A percentile compares a stretch with the other conserved stretches of the same genome.
These are phyloP conservation scores for Lentinula guzmanii DNA, from an alignment of 768 basidiomycete species.

Conservation along the genomic window DNA sequence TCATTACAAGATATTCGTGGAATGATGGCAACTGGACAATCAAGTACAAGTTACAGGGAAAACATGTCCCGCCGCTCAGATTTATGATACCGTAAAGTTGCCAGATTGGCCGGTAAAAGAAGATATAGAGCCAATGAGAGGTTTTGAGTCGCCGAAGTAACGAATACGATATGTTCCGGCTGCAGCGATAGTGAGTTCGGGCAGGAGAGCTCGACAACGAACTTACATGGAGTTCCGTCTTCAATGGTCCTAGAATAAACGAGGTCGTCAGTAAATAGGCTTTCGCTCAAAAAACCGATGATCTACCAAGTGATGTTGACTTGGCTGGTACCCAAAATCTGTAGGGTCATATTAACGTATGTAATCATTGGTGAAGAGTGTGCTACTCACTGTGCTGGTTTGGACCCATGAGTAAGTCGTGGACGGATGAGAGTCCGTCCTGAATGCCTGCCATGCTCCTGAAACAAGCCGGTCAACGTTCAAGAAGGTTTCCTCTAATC, in stretches of 20 bases:
- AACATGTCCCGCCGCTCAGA: neutral
- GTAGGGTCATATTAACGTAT: neutral
- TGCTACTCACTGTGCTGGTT: constrained; percentile 40
- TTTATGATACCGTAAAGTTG: constrained; percentile 50
- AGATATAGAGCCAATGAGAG: constrained; percentile 53
- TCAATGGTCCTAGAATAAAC: constrained; percentile 51
- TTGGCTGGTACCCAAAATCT: constrained; percentile 57
- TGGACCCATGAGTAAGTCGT: constrained; percentile 63
- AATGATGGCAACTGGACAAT: neutral
- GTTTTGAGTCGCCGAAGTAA: constrained; percentile 77
- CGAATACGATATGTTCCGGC: constrained; percentile 66
- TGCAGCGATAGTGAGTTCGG: constrained; percentile 16
- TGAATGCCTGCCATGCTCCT: constrained; percentile 49
- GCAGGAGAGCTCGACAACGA: neutral
- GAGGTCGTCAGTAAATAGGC: neutral
- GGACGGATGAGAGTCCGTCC: constrained; percentile 76
- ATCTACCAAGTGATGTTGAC: constrained; percentile 64
- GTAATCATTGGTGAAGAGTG: neutral
- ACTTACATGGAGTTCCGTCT: constrained; percentile 46
- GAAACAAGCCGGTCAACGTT: constrained; percentile 50
- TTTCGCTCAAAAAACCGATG: neutral
- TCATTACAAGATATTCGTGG: neutral
- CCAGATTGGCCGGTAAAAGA: constrained; percentile 60
- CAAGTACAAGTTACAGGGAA: neutral
- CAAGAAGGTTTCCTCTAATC: constrained; percentile 68